These are phyloP conservation scores for Zoysia japonica DNA, from an alignment of 176 grass and related monocot species.

Conservation along the genomic window DNA sequence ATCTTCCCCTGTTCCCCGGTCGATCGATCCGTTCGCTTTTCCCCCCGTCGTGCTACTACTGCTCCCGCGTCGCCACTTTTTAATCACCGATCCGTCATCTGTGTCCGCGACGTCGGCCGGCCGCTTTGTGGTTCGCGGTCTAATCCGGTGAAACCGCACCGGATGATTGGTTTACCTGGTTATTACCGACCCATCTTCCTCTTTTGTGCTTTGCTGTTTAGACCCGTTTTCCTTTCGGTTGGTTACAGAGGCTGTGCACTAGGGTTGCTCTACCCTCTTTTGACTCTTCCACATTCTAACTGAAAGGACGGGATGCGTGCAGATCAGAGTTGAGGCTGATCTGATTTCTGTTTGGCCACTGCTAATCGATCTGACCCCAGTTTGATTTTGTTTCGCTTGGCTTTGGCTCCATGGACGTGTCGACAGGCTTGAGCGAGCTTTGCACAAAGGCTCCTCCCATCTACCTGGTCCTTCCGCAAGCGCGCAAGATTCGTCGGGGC, in stretches of 20 bases:
- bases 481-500: not conserved
- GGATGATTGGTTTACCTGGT: slow-evolving; percentile 27
- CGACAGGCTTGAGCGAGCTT: not conserved
- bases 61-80: not conserved
- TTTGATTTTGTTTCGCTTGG: not conserved
- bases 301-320: not conserved
- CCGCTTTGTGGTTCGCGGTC: not conserved
- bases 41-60: not conserved
- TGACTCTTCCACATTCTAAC: not conserved
- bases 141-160: slow-evolving; percentile 31
- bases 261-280: not conserved
- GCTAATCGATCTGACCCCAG: not conserved
- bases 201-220: not conserved
- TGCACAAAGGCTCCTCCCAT: not conserved
- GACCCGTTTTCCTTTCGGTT: not conserved
- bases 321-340: not conserved
- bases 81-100: not conserved
- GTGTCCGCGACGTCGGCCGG: not conserved
- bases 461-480: not conserved
- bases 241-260: not conserved
- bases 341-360: not conserved
- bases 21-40: not conserved
- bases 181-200: not conserved
- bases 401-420: not conserved
- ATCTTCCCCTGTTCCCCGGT: slow-evolving; percentile 34